Percentiles rank a stretch among this genome's conserved stretches.
These are phyloP conservation scores for Clonostachys rhizophaga DNA, from an alignment of 2,329 filamentous ascomycete genomes.

Conservation along the genomic window DNA sequence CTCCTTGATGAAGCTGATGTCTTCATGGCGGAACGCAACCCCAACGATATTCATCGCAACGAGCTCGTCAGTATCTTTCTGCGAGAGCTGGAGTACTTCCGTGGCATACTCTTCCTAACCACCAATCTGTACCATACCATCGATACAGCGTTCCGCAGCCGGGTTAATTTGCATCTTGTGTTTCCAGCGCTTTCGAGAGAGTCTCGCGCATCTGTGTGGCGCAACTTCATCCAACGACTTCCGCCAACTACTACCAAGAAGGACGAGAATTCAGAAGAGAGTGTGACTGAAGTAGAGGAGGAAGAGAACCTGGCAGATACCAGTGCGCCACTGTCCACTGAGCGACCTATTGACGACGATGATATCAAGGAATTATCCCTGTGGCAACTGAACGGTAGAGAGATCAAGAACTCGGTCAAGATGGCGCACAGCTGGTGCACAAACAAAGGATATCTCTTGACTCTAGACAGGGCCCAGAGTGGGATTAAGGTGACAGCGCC, in stretches of 20 bases:
- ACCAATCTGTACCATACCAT: slow-evolving; percentile 36
- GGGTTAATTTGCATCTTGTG: slow-evolving; percentile 39
- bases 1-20: slow-evolving; percentile 19
- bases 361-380: slow-evolving; percentile 30
- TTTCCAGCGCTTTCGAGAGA: slow-evolving; percentile 31
- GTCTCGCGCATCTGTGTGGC: slow-evolving; percentile 34
- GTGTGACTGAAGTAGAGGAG: no score
- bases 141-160: slow-evolving; percentile 37
- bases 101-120: slow-evolving; percentile 38
- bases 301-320: background rate
- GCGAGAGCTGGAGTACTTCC: slow-evolving; percentile 37
- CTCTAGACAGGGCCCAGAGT: slow-evolving; percentile 33
- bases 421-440: slow-evolving; percentile 39
- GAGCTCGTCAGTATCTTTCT: slow-evolving; percentile 42
- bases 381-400: slow-evolving; percentile 36
- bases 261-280: slow-evolving; percentile 3
- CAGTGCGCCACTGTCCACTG: background rate
- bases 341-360: slow-evolving; percentile 17
- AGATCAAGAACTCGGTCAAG: slow-evolving; percentile 42
- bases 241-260: slow-evolving; percentile 5
- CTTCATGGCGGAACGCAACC: slow-evolving; percentile 41
- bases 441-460: slow-evolving; percentile 34
- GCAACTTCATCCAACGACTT: slow-evolving; percentile 36
- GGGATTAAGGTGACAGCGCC: slow-evolving; percentile 40
- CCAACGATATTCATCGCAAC: slow-evolving; percentile 40